Conservation (phyloP, 495 filamentous ascomycete species). For the Aspergillus diversus region DNA sequence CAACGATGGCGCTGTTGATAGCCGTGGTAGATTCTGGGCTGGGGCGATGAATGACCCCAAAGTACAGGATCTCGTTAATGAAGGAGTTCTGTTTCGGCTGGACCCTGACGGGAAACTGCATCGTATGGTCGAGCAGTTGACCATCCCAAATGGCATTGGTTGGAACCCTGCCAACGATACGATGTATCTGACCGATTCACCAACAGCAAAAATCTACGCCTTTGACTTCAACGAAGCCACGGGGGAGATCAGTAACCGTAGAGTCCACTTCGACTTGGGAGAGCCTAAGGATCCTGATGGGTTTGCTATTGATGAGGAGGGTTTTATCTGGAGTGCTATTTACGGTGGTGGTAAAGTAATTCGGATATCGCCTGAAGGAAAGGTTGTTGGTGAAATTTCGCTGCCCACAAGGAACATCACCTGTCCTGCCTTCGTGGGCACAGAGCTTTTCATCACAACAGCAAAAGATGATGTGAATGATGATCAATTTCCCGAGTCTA, state of each 20-base stretch:
- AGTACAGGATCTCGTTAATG: constrained; percentile 35
- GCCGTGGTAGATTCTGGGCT: constrained; percentile 82
- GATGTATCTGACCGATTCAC: constrained; percentile 84
- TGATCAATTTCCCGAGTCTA: constrained; percentile 56
- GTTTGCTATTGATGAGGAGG: constrained; percentile 71
- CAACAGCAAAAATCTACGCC: constrained; percentile 68
- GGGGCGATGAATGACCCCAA: constrained; percentile 83
- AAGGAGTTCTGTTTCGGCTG: constrained; percentile 65
- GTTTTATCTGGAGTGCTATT: constrained; percentile 77
- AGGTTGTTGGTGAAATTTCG: constrained; percentile 66
- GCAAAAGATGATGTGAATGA: constrained; percentile 63
- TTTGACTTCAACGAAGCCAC: constrained; percentile 71
- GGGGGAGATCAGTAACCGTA: constrained; percentile 67
- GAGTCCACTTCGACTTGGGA: constrained; percentile 51
- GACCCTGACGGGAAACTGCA: constrained; percentile 64
- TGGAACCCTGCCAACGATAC: constrained; percentile 72
- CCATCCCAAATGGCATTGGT: constrained; percentile 86
- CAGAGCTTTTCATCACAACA: constrained; percentile 75
- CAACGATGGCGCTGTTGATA: constrained; percentile 86
- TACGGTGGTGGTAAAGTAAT: constrained; percentile 72
- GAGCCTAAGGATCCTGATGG: constrained; percentile 69
- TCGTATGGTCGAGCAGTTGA: constrained; percentile 62
- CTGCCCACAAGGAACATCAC: constrained; percentile 72
- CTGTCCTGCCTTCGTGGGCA: constrained; percentile 73
- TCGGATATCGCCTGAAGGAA: constrained; percentile 65